These are phyloP conservation scores for Dactylellina haptotyla DNA, from an alignment of 2,329 filamentous ascomycete genomes.

Conservation along the genomic window DNA sequence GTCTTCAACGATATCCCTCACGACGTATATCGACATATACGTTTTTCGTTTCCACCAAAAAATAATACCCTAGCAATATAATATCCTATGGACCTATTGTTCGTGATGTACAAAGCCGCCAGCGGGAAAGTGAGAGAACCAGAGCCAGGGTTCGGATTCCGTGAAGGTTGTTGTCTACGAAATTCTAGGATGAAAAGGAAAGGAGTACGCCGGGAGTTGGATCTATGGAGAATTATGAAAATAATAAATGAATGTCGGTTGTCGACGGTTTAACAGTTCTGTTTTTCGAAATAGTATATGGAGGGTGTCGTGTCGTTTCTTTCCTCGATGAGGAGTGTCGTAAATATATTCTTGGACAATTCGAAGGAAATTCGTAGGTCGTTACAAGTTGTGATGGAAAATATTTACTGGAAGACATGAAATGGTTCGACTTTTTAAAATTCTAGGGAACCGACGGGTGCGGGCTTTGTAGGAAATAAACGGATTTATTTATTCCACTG, in stretches of 20 bases:
- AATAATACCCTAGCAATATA: background rate
- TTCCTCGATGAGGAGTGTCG: constrained; percentile 19
- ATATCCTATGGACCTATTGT: constrained; percentile 8
- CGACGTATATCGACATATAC: constrained; percentile 41
- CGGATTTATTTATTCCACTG: background rate
- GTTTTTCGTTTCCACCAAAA: background rate
- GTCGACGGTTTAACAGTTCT: background rate
- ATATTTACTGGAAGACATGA: constrained; percentile 46
- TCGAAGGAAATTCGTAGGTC: constrained; percentile 48
- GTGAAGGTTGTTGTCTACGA: constrained; percentile 4
- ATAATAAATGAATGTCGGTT: background rate
- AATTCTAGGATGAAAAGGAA: constrained; percentile 10
- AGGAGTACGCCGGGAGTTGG: background rate
- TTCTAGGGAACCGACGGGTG: background rate
- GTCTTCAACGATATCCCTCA: constrained; percentile 15
- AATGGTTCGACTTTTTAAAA: background rate
- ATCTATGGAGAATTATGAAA: background rate
- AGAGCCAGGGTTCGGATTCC: background rate
- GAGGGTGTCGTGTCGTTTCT: constrained; percentile 20
- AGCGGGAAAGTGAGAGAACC: background rate
- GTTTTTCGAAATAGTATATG: background rate
- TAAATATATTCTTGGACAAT: constrained; percentile 24
- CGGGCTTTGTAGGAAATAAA: background rate
- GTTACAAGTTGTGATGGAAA: constrained; percentile 29
- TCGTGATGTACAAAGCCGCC: background rate